phyloP scores from a whole-genome alignment of 2,329 filamentous ascomycete species.

The Akanthomyces lecanii region DNA sequence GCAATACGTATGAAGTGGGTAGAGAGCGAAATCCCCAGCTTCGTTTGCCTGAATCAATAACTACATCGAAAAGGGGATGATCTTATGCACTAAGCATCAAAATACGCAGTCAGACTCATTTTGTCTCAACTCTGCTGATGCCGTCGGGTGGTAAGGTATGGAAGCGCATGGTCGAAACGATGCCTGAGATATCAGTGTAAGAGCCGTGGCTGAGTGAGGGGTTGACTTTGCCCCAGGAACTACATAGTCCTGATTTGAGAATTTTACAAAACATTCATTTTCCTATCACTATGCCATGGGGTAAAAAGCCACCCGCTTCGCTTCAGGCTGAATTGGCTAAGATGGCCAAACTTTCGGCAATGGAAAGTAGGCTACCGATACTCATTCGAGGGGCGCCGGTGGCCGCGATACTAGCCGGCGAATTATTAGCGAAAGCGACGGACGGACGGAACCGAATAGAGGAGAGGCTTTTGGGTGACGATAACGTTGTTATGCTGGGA shows the following conservation, averaged over 20 bases:
- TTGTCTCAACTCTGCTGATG: background rate
- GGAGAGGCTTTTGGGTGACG: background rate
- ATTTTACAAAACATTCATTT: background rate
- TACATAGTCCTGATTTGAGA: background rate
- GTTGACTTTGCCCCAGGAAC: background rate
- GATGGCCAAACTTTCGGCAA: constrained; percentile 2
- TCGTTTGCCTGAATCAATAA: too few species aligned
- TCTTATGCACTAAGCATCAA: background rate
- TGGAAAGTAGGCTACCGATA: constrained; percentile 6
- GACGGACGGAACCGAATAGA: constrained; percentile 5
- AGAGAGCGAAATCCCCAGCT: too few species aligned
- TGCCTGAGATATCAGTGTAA: background rate
- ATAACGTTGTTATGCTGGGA: background rate
- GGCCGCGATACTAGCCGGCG: background rate
- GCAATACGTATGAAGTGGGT: too few species aligned
- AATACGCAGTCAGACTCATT: background rate
- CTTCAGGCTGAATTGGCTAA: background rate
- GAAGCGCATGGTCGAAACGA: background rate
- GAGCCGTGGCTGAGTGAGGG: constrained; percentile 3
- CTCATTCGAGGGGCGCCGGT: constrained; percentile 2
- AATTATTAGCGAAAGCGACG: background rate
- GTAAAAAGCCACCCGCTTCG: background rate
- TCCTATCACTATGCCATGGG: background rate
- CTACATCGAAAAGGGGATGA: too few species aligned
- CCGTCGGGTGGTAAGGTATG: background rate